Base-by-base conservation (phyloP, 495 filamentous ascomycete species). In the Penicillium herquei region DNA sequence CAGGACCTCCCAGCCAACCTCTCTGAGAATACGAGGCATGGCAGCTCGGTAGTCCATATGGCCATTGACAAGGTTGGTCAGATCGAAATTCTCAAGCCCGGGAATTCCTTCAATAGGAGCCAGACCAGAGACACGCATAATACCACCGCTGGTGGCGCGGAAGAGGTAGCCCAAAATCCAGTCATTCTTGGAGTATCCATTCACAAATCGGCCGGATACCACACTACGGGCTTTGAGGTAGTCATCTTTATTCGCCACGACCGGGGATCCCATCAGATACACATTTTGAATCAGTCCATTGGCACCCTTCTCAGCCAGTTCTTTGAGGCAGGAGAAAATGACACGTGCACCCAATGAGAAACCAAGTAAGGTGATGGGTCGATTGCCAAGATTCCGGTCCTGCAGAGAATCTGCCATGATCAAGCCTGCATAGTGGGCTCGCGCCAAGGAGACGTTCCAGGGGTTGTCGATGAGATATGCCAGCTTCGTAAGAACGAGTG, bases 81-180 rank as follows among this genome's bases (percentile, higher is more conserved):
- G 85, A 65, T 99, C 86, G 17, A 93, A 78, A 59, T 97, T 98
- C 71, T 99, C 94, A 18, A 99, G 70, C 7, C 89, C 89, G 0
- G 85, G 85, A 42, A 97, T 78, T 1, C 78, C 81, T 37, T 92
- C 85, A 21, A 99, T 78, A 7, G 87, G 79, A 4, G 85, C 91
- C 6, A 99, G 83, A n/a, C 94, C 94, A 6, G 92, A 92, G 0
- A 99, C 85, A 14, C 88, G 87, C 71, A 89, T 86, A 66, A 99
- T 92, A 47, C 94, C 95, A 51, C 94, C 94, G 59, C 85, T 87
- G 14, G 94, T 99, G 7, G 96, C 84, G 9, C 94, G 90, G 79
- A 99, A 99, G 6, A 99, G 82, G 63, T 99, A 99, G 5, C 94
- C 92, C 32, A 99, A 71, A 64, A 99, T 98, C 94, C 95, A 99